phyloP scores from a whole-genome alignment of 345 rosid genomes.

The Toxicodendron radicans region DNA sequence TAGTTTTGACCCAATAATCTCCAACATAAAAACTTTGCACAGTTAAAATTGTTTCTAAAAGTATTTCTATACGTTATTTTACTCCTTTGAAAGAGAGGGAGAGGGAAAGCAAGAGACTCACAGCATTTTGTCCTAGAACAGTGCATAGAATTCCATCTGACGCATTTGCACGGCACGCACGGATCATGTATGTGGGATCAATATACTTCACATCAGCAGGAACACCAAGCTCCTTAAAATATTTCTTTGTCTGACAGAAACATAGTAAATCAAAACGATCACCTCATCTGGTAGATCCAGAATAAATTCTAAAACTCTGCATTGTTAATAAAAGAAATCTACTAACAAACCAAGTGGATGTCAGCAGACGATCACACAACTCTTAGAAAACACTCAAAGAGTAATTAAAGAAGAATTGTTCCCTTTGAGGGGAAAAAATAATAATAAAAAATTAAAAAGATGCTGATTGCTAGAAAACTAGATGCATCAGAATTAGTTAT shows the following conservation, averaged over 20 bases:
- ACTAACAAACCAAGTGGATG: neutral
- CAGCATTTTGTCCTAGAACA: conserved; percentile 99
- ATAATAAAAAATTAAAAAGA: too few relatives aligned
- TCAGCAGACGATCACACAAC: neutral
- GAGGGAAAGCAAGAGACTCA: conserved; percentile 39
- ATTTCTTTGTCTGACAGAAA: conserved; percentile 63
- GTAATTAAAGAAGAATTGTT: neutral
- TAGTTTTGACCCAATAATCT: neutral
- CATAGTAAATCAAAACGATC: conserved; percentile 8
- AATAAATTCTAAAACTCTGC: neutral
- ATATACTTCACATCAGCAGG: conserved; percentile 88
- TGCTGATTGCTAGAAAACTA: neutral
- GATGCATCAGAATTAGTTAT: neutral
- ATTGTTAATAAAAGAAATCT: neutral
- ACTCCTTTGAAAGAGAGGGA: neutral
- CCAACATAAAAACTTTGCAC: neutral
- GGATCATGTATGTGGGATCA: conserved; percentile 98
- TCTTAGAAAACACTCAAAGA: neutral
- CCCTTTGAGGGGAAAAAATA: neutral
- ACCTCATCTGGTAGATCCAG: neutral
- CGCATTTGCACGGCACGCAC: conserved; percentile 92
- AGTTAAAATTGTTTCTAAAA: too few relatives aligned
- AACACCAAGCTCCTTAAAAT: conserved; percentile 62
- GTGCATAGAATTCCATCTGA: conserved; percentile 94
- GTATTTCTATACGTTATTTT: neutral